Conservation (phyloP, 805 yeast species). For the Tetrapisispora taiwanensis region DNA sequence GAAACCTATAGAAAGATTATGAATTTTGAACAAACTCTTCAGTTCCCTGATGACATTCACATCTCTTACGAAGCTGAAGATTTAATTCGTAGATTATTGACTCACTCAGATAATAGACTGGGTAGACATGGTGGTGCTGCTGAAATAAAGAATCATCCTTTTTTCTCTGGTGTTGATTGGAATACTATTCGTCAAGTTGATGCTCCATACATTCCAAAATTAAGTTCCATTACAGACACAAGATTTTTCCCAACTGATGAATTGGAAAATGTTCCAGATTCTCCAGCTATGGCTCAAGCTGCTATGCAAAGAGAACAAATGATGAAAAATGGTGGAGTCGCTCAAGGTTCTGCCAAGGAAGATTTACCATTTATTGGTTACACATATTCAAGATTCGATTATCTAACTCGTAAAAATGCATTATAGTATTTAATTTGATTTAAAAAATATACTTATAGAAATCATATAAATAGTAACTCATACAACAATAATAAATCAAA, state of each 20-base stretch:
- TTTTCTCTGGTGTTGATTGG: constrained; percentile 96
- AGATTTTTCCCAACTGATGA: constrained; percentile 98
- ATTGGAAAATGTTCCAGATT: constrained; percentile 86
- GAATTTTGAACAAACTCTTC: constrained; percentile 81
- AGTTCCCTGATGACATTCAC: constrained; percentile 87
- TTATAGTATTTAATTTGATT: not conserved
- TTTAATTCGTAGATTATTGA: constrained; percentile 63
- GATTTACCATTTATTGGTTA: constrained; percentile 96
- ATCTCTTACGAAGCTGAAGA: constrained; percentile 84
- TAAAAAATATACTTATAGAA: not conserved
- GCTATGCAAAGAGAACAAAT: constrained; percentile 52
- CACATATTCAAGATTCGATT: constrained; percentile 91
- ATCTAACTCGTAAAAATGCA: constrained; percentile 66
- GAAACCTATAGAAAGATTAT: constrained; percentile 87
- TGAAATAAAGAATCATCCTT: constrained; percentile 83
- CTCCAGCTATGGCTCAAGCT: constrained; percentile 63
- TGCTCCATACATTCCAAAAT: constrained; percentile 89
- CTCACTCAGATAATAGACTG: constrained; percentile 67
- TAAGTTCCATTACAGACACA: constrained; percentile 88
- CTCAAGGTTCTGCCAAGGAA: constrained; percentile 39
- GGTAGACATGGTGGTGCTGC: constrained; percentile 90
- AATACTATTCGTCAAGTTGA: constrained; percentile 74
- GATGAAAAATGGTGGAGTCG: constrained; percentile 34
- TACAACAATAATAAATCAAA: no score
- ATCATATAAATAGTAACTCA: no score